phyloP scores from a whole-genome alignment of 2,329 filamentous ascomycete genomes.

The Alternaria sp. region DNA sequence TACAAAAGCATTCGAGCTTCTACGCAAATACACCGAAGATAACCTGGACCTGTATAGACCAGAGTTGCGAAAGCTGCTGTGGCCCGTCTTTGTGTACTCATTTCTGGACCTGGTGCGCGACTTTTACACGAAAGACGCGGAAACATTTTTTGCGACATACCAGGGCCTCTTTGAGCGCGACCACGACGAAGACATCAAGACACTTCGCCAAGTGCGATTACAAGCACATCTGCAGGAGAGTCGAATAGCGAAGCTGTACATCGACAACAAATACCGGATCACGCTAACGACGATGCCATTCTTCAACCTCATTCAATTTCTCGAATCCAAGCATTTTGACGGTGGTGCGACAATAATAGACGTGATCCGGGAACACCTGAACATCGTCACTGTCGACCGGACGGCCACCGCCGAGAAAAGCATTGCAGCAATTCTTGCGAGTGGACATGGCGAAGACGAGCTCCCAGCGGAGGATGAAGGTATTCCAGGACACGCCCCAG shows the following conservation, averaged over 20 bases:
- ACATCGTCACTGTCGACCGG: conserved; percentile 68
- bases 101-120: conserved; percentile 82
- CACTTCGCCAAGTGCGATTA: conserved; percentile 76
- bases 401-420: conserved; percentile 64
- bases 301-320: conserved; percentile 82
- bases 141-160: conserved; percentile 75
- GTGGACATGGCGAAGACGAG: conserved; percentile 62
- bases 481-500: conserved; percentile 72
- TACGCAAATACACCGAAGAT: conserved; percentile 87
- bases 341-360: conserved; percentile 81
- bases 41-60: conserved; percentile 93
- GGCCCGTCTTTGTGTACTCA: conserved; percentile 94
- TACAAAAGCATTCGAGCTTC: conserved; percentile 73
- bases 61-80: conserved; percentile 85
- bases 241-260: conserved; percentile 79
- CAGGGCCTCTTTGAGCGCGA: conserved; percentile 76
- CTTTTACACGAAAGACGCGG: conserved; percentile 75
- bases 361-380: conserved; percentile 71
- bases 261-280: conserved; percentile 86
- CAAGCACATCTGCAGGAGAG: conserved; percentile 83
- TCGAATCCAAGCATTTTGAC: conserved; percentile 85
- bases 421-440: conserved; percentile 67
- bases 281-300: conserved; percentile 88
- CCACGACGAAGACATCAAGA: conserved; percentile 81
- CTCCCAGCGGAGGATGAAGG: conserved; percentile 73